A percentile compares a stretch with the other conserved stretches of the same genome.
These are phyloP conservation scores for Panellus pusillus DNA, from an alignment of 768 basidiomycete species.

Conservation along the genomic window DNA sequence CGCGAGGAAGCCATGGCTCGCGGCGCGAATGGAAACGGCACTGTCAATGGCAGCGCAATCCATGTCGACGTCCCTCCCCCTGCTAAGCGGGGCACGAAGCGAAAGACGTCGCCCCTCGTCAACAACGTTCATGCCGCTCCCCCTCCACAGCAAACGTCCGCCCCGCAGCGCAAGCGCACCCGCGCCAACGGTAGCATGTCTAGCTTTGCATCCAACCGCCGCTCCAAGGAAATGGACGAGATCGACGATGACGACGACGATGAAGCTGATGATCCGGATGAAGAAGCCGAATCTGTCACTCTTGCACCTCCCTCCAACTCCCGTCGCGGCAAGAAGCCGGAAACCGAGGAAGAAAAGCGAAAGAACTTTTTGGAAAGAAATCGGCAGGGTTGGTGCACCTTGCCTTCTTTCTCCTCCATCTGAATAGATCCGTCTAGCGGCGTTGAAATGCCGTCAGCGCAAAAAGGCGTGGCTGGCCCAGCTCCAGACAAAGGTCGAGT, in stretches of 20 bases:
- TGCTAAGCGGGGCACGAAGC: conserved; percentile 64
- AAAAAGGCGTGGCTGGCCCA: conserved; percentile 97
- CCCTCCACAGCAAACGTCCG: conserved; percentile 25
- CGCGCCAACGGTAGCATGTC: conserved; percentile 27
- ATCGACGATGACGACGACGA: conserved; percentile 40
- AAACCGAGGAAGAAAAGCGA: conserved; percentile 98
- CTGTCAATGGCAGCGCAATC: conserved; percentile 24
- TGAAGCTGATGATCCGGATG: conserved; percentile 29
- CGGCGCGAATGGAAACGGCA: conserved; percentile 25
- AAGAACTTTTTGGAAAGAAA: conserved; percentile 97
- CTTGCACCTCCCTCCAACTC: conserved; percentile 18
- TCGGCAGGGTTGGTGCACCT: conserved; percentile 73
- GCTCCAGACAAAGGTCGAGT: conserved; percentile 93
- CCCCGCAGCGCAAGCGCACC: conserved; percentile 38
- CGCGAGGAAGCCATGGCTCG: conserved; percentile 72
- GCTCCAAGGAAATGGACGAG: conserved; percentile 34
- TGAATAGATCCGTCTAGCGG: conserved; percentile 53
- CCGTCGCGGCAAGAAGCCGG: conserved; percentile 65
- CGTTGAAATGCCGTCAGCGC: conserved; percentile 97
- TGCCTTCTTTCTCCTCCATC: conserved; percentile 11
- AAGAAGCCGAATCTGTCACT: conserved; percentile 22
- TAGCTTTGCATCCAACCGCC: conserved; percentile 34
- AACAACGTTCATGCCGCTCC: conserved; percentile 29
- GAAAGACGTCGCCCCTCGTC: conserved; percentile 62
- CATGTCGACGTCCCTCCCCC: conserved; percentile 22